Evolutionary conservation across 345 rosid species (phyloP).

Genomic region (Populus euphratica): DNA sequence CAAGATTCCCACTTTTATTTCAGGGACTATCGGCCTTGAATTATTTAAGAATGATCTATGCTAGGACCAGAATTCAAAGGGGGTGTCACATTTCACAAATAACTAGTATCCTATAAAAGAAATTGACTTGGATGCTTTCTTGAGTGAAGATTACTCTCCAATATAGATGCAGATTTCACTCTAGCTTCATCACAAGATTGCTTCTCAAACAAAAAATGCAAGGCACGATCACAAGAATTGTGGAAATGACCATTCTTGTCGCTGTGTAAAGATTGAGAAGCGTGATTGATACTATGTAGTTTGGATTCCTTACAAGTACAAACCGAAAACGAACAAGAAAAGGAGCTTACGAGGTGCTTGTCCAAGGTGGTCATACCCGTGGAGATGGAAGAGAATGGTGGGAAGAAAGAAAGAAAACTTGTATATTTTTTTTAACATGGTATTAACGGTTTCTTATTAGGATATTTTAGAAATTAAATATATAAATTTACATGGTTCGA

Average conservation of each 20-base stretch:
- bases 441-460: constrained; percentile 13
- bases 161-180: not conserved
- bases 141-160: not conserved
- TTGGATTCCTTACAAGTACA: constrained; percentile 41
- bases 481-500: too few relatives aligned
- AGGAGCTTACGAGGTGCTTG: constrained; percentile 90
- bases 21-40: not conserved
- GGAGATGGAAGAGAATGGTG: constrained; percentile 87
- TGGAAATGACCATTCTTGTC: not conserved
- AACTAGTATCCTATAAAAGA: not conserved
- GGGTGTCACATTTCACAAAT: not conserved
- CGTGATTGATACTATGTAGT: too few relatives aligned
- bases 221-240: not conserved
- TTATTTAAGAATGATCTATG: not conserved
- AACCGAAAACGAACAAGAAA: constrained; percentile 75
- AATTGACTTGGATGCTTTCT: not conserved
- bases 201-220: too few relatives aligned
- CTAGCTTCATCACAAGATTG: not conserved
- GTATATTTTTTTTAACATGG: constrained; percentile 63
- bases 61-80: not conserved
- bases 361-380: constrained; percentile 83
- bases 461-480: too few relatives aligned
- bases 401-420: constrained; percentile 57
- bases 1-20: not conserved
- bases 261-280: not conserved